Evolutionary conservation across 2,329 filamentous ascomycete genomes (phyloP).

Genomic region (Ophiostoma perfectum): DNA sequence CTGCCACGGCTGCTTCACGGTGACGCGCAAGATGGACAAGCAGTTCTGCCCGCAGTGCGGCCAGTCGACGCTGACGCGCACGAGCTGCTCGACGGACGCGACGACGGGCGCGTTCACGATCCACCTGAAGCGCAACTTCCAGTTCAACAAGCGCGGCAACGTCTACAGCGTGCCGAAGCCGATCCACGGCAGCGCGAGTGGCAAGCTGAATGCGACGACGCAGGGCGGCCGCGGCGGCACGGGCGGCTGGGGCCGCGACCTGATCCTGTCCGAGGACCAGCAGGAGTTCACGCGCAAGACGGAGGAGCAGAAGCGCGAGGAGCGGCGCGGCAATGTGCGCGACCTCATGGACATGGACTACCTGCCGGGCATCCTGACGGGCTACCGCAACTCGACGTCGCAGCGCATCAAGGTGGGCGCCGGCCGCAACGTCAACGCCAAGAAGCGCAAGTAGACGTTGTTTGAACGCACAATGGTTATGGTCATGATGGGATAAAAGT

Average conservation of each 20-base stretch:
- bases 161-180: constrained; percentile 91
- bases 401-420: constrained; percentile 76
- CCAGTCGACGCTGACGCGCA: constrained; percentile 76
- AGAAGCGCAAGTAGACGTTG: constrained; percentile 43
- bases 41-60: constrained; percentile 94
- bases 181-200: constrained; percentile 71
- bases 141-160: constrained; percentile 92
- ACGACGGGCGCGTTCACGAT: constrained; percentile 73
- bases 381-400: constrained; percentile 59
- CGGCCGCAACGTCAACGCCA: constrained; percentile 79
- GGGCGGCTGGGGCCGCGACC: constrained; percentile 74
- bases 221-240: constrained; percentile 61
- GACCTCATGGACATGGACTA: constrained; percentile 96
- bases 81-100: constrained; percentile 73
- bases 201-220: constrained; percentile 55
- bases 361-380: constrained; percentile 76
- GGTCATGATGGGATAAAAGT: constrained; percentile 11
- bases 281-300: constrained; percentile 72
- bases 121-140: constrained; percentile 89
- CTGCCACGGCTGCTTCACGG: constrained; percentile 88
- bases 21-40: constrained; percentile 75
- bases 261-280: constrained; percentile 91
- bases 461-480: not conserved
- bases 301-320: constrained; percentile 56
- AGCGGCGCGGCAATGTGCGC: constrained; percentile 46